Evolutionary conservation across 163 green algal genomes (phyloP).

Genomic region (Volvox carteri): DNA sequence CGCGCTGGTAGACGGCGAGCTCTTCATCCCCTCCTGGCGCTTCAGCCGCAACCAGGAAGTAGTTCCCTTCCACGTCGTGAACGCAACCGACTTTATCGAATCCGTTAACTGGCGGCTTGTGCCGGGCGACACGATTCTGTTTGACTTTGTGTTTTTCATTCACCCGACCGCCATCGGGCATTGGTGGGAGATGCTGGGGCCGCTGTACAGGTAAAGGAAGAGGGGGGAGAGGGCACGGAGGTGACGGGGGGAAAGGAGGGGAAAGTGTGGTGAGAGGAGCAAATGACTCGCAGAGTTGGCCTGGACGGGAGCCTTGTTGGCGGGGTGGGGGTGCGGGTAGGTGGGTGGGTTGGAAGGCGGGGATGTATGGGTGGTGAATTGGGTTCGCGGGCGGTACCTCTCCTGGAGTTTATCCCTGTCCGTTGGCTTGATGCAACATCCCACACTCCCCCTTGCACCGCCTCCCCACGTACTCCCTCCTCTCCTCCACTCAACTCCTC

Average conservation of each 20-base stretch:
- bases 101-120: slow-evolving; percentile 71
- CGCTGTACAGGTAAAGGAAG: slow-evolving; percentile 75
- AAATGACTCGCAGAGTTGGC: no score
- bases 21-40: slow-evolving; percentile 63
- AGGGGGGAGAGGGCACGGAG: not conserved
- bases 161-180: slow-evolving; percentile 94
- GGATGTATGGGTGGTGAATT: no score
- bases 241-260: not conserved
- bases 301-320: no score
- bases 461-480: no score
- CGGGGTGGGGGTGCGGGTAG: no score
- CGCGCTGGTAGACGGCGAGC: slow-evolving; percentile 75
- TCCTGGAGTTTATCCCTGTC: no score
- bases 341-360: no score
- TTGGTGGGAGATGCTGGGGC: slow-evolving; percentile 93
- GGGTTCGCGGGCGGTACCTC: no score
- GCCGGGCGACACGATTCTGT: slow-evolving; percentile 86
- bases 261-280: no score
- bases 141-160: slow-evolving; percentile 92
- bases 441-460: no score
- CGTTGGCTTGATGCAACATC: no score
- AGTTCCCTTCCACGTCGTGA: slow-evolving; percentile 77
- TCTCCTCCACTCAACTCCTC: no score
- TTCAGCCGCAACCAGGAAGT: slow-evolving; percentile 81
- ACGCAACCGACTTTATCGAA: slow-evolving; percentile 69